phyloP scores from a whole-genome alignment of 345 rosid genomes.

The Excoecaria agallocha region DNA sequence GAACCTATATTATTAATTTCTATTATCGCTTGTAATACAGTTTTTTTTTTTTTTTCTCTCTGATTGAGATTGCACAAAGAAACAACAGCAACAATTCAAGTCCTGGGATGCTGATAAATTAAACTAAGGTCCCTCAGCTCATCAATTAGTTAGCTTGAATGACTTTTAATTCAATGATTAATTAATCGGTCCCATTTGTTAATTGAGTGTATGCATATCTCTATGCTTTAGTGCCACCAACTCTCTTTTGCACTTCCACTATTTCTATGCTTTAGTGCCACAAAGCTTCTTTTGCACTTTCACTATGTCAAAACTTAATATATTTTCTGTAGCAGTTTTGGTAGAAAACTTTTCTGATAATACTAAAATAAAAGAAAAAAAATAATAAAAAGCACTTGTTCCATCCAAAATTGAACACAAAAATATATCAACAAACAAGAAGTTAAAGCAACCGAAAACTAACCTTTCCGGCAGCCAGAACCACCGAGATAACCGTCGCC shows the following conservation, averaged over 20 bases:
- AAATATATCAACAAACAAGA: too few species aligned
- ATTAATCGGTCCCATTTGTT: background rate
- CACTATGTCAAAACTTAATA: too few species aligned
- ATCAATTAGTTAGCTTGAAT: background rate
- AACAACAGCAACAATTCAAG: too few species aligned
- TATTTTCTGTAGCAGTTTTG: too few species aligned
- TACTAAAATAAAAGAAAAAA: too few species aligned
- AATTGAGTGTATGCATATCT: background rate
- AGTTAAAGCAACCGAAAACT: slow-evolving; percentile 17
- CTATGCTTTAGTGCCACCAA: too few species aligned
- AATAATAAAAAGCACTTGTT: too few species aligned
- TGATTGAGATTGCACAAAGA: background rate
- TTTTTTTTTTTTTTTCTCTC: background rate
- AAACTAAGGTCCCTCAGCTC: background rate
- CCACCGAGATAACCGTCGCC: slow-evolving; percentile 57
- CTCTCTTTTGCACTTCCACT: background rate
- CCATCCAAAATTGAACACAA: too few species aligned
- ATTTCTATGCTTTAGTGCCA: background rate
- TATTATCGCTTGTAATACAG: too few species aligned
- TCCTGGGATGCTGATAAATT: background rate
- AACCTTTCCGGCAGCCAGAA: slow-evolving; percentile 58
- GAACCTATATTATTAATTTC: background rate
- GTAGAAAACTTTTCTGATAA: too few species aligned
- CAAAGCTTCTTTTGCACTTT: too few species aligned
- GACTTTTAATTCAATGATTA: background rate